phyloP scores from a whole-genome alignment of 768 basidiomycete species.

The Dendrothele bispora region DNA sequence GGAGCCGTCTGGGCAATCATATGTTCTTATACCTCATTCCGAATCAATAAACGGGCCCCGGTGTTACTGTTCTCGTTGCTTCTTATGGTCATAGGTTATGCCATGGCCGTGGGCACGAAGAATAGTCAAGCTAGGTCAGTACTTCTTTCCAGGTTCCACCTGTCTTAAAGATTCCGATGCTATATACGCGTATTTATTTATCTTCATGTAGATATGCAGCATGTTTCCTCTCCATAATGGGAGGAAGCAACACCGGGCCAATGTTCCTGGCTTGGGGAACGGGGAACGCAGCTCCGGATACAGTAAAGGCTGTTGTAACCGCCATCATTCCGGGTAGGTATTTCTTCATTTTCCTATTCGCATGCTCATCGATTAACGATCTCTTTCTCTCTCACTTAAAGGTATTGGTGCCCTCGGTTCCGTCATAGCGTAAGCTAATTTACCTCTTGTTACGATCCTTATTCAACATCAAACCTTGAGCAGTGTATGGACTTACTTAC shows the following conservation, averaged over 20 bases:
- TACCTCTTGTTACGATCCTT: neutral
- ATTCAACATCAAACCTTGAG: neutral
- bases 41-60: slow-evolving; percentile 33
- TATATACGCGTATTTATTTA: too few relatives aligned
- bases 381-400: too few relatives aligned
- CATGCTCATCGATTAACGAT: neutral
- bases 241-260: slow-evolving; percentile 38
- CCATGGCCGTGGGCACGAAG: slow-evolving; percentile 40
- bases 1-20: slow-evolving; percentile 39
- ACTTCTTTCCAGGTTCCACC: neutral
- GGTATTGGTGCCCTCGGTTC: slow-evolving; percentile 45
- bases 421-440: slow-evolving; percentile 45
- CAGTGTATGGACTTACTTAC: slow-evolving; percentile 46
- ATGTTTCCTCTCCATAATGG: slow-evolving; percentile 43
- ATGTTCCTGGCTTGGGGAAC: slow-evolving; percentile 46
- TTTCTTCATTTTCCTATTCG: neutral
- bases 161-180: neutral
- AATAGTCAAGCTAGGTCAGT: slow-evolving; percentile 35
- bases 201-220: slow-evolving; percentile 44
- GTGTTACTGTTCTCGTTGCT: slow-evolving; percentile 34
- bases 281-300: slow-evolving; percentile 51
- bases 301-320: slow-evolving; percentile 44
- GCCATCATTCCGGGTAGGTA: slow-evolving; percentile 41
- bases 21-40: slow-evolving; percentile 34
- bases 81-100: slow-evolving; percentile 43